phyloP scores from a whole-genome alignment of 495 filamentous ascomycete genomes.

The Ascobolus immersus region DNA sequence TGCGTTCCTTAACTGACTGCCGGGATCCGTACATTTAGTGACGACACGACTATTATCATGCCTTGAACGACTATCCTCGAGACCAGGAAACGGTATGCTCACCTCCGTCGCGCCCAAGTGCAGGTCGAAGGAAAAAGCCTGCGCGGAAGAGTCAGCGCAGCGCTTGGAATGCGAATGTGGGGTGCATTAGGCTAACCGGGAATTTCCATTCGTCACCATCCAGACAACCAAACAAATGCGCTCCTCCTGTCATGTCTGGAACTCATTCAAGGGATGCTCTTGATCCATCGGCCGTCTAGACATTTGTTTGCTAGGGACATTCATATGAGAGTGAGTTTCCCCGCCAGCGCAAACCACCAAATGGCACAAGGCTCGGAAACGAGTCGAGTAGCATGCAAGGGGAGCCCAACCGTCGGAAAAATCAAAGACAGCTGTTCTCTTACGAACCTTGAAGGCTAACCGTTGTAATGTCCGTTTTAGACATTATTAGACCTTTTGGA shows the following conservation, averaged over 20 bases:
- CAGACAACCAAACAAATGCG: constrained; percentile 59
- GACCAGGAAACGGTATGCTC: constrained; percentile 35
- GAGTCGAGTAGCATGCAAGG: too few relatives aligned
- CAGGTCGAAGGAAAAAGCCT: too few relatives aligned
- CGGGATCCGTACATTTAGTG: constrained; percentile 23
- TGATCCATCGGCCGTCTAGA: constrained; percentile 83
- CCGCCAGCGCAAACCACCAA: not conserved
- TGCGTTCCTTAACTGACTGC: not conserved
- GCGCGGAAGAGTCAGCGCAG: too few relatives aligned
- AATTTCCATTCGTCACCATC: too few relatives aligned
- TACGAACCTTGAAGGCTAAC: not conserved
- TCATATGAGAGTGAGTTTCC: constrained; percentile 57
- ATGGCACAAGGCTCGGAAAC: not conserved
- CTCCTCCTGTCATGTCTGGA: constrained; percentile 73
- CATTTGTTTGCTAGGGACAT: constrained; percentile 66
- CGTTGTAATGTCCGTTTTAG: constrained; percentile 13
- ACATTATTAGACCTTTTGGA: constrained; percentile 86
- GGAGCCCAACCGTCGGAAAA: too few relatives aligned
- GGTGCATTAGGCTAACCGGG: too few relatives aligned
- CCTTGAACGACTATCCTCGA: constrained; percentile 70
- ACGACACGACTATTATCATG: constrained; percentile 64
- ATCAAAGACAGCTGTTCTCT: too few relatives aligned
- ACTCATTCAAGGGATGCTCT: constrained; percentile 66
- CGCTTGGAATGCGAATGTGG: too few relatives aligned
- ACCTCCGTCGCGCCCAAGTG: not conserved